Evolutionary conservation across 1,139 yeast genomes (phyloP).

Genomic region (Debaryomycetaceae sp.): DNA sequence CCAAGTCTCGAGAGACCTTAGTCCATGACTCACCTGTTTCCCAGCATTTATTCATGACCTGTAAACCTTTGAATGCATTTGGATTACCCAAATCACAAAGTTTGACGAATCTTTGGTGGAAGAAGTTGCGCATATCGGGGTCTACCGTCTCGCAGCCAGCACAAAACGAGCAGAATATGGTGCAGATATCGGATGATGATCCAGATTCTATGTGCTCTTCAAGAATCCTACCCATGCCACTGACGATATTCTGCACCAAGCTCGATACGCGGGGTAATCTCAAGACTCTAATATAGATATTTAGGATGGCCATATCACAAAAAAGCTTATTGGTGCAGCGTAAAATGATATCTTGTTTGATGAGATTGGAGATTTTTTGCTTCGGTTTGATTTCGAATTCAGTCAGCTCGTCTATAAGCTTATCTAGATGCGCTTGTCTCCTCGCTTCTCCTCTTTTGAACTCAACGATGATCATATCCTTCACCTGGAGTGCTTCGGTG

Average conservation of each 20-base stretch:
- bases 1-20: conserved; percentile 41
- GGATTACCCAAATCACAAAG: conserved; percentile 45
- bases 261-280: conserved; percentile 43
- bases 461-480: conserved; percentile 30
- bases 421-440: conserved; percentile 29
- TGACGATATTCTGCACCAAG: conserved; percentile 46
- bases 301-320: conserved; percentile 52
- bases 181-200: conserved; percentile 54
- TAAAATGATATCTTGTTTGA: conserved; percentile 36
- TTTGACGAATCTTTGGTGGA: conserved; percentile 32
- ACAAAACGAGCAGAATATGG: conserved; percentile 52
- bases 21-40: conserved; percentile 55
- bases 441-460: conserved; percentile 34
- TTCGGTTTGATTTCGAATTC: conserved; percentile 11
- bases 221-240: conserved; percentile 33
- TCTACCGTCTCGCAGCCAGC: conserved; percentile 58
- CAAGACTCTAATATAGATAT: conserved; percentile 54
- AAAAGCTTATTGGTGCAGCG: conserved; percentile 56
- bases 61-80: conserved; percentile 46
- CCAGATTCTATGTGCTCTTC: conserved; percentile 36
- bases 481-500: conserved; percentile 46
- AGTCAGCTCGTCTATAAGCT: conserved; percentile 14
- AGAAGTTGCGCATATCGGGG: conserved; percentile 28
- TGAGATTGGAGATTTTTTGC: conserved; percentile 16
- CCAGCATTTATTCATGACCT: conserved; percentile 57